phyloP scores from a whole-genome alignment of 331 rosid genomes.

The Dryas integrifolia region DNA sequence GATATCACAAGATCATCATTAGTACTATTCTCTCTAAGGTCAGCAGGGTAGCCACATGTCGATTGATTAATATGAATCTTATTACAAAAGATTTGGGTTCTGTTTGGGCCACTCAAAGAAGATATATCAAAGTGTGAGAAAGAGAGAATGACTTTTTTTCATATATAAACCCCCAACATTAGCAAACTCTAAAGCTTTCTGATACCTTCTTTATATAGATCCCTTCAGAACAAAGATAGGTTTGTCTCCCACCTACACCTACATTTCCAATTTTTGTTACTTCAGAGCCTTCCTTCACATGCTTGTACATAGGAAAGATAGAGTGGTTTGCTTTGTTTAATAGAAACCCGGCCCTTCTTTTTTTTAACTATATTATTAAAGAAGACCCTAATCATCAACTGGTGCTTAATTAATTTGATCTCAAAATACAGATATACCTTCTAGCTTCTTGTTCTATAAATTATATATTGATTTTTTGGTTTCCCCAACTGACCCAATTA shows the following conservation, averaged over 20 bases:
- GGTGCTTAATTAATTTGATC: background rate
- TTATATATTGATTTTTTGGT: background rate
- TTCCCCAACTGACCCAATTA: background rate
- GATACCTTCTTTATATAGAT: conserved; percentile 11
- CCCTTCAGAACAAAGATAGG: conserved; percentile 23
- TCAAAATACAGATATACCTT: too few relatives aligned
- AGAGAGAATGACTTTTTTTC: conserved; percentile 13
- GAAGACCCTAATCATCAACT: background rate
- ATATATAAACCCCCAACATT: background rate
- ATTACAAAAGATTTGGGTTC: background rate
- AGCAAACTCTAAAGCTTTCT: conserved; percentile 9
- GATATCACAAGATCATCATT: too few relatives aligned
- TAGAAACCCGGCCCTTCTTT: too few relatives aligned
- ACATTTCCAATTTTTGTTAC: background rate
- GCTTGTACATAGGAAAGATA: conserved; percentile 2
- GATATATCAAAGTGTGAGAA: conserved; percentile 29
- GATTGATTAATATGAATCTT: too few relatives aligned
- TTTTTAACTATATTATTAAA: background rate
- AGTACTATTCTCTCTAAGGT: too few relatives aligned
- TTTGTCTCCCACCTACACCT: conserved; percentile 21
- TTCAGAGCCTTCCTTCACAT: conserved; percentile 2
- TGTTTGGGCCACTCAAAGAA: conserved; percentile 22
- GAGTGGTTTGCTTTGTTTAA: background rate
- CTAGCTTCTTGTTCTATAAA: too few relatives aligned
- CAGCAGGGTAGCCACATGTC: too few relatives aligned